These are phyloP conservation scores for Fomitopsis pulvina DNA, from an alignment of 768 basidiomycete genomes.

Conservation along the genomic window DNA sequence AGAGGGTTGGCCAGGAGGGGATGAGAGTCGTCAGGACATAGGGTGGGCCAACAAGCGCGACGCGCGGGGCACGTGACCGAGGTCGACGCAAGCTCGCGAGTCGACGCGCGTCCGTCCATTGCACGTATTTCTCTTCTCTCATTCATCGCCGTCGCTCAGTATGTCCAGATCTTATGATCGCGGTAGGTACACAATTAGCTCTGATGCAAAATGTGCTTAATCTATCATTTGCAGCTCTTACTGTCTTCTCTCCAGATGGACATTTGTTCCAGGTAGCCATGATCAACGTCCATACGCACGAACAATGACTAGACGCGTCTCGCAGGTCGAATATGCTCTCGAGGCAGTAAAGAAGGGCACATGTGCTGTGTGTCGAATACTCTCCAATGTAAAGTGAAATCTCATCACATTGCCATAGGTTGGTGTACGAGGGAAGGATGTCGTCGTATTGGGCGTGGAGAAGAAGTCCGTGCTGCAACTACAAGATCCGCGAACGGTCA, in stretches of 20 bases:
- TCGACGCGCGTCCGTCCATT: slow-evolving; percentile 25
- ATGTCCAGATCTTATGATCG: slow-evolving; percentile 98
- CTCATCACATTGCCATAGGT: slow-evolving; percentile 46
- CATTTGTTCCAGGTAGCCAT: slow-evolving; percentile 88
- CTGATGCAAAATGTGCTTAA: slow-evolving; percentile 7
- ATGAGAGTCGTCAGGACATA: not conserved
- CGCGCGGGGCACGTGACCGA: slow-evolving; percentile 14
- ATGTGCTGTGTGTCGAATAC: slow-evolving; percentile 65
- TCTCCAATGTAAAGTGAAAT: not conserved
- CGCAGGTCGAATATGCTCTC: slow-evolving; percentile 95
- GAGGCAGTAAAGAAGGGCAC: slow-evolving; percentile 97
- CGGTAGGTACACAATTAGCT: slow-evolving; percentile 46
- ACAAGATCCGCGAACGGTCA: slow-evolving; percentile 95
- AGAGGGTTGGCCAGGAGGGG: too few relatives aligned
- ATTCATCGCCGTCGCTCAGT: slow-evolving; percentile 6
- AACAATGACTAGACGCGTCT: not conserved
- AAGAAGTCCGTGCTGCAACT: slow-evolving; percentile 98
- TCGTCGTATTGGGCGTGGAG: slow-evolving; percentile 96
- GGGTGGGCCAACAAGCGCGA: slow-evolving; percentile 7
- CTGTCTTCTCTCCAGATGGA: slow-evolving; percentile 97
- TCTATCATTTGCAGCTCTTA: slow-evolving; percentile 57
- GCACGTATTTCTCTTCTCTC: slow-evolving; percentile 1
- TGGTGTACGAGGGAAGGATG: slow-evolving; percentile 90
- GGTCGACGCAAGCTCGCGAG: slow-evolving; percentile 25
- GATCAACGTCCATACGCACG: not conserved